Evolutionary conservation across 2,329 filamentous ascomycete species (phyloP).

Genomic region (Didymella segeticola): DNA sequence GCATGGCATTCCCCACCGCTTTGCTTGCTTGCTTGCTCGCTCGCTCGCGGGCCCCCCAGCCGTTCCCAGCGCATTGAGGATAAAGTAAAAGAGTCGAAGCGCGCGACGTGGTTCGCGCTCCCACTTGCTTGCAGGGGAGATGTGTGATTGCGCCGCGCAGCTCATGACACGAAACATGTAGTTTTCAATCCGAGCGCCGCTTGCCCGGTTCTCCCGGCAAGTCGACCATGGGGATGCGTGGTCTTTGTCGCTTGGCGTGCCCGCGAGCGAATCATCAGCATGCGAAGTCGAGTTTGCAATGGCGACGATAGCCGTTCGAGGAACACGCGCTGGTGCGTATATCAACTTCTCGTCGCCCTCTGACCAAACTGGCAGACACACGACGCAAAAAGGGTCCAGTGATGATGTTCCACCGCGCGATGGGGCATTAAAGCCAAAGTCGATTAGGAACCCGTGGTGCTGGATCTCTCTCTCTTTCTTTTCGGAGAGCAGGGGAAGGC

Average conservation of each 20-base stretch:
- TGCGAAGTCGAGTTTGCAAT: too few relatives aligned
- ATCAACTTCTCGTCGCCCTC: slow-evolving; percentile 6
- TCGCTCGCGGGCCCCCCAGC: slow-evolving; percentile 14
- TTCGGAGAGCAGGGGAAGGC: slow-evolving; percentile 10
- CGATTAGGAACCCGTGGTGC: slow-evolving; percentile 37
- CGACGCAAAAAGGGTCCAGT: slow-evolving; percentile 34
- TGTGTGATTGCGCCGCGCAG: slow-evolving; percentile 27
- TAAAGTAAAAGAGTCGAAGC: slow-evolving; percentile 44
- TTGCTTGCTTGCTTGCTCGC: not conserved
- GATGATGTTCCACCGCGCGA: slow-evolving; percentile 39
- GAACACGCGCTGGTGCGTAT: slow-evolving; percentile 11
- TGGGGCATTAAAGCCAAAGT: slow-evolving; percentile 46
- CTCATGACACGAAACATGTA: slow-evolving; percentile 40
- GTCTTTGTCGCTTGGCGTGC: slow-evolving; percentile 34
- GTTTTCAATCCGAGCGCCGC: slow-evolving; percentile 49
- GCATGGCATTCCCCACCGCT: not conserved
- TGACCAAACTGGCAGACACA: slow-evolving; percentile 20
- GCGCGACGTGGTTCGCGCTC: slow-evolving; percentile 22
- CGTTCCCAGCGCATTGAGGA: slow-evolving; percentile 43
- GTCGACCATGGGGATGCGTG: slow-evolving; percentile 29
- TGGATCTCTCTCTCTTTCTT: slow-evolving; percentile 5
- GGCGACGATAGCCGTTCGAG: too few relatives aligned
- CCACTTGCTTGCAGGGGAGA: not conserved
- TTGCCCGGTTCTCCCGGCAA: too few relatives aligned
- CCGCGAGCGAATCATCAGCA: too few relatives aligned